Base-by-base conservation (phyloP, 352 stramenopile species). In the Pythium periplocum region DNA sequence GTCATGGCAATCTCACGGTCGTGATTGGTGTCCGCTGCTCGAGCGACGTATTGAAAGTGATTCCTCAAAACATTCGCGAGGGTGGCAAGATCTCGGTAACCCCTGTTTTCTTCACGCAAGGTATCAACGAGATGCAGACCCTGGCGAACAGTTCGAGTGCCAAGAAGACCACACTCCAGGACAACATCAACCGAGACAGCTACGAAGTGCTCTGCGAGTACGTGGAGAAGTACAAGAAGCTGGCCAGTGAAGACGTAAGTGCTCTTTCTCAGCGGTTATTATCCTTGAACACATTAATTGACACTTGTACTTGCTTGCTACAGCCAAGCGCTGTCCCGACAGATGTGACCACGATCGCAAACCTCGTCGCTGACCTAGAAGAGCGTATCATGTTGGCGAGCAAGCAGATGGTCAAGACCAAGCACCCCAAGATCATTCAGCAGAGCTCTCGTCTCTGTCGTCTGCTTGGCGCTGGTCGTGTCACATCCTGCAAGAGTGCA, bases 401-500 rank as follows among this genome's bases (percentile, higher is more conserved):
- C 45, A 87, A 86, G 55, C 77, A 88, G 37, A 62, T 86, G 42
- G 75, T 90, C 48, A 84, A 83, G 55, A 80, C 76, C 1, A 90
- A 88, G 45, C 75, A 90, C 46, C 77, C 80, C 7, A 78, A 90
- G 64, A 90, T 90, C 48, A 78, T 90, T 49, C 80, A 90, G 61
- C 61, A 84, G 42, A 74, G 75, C 31, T 85, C 73, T 2, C 66
- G 66, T 3, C 57, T 90, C 43, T 88, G 75, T 30, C 85, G 95
- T 45, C 72, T 88, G 50, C 63, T 98, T 5, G 86, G 87, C 17
- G 93, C 85, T 45, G 92, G 87, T 1, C 85, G 87, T 36, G 76
- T 95, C 35, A 95, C 96, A 3, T 98, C 96, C 51, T 98, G 95
- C 73, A 98, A 98, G 65, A 96, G 75, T 62, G 94, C 93, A 6